Evolutionary conservation across 2,329 filamentous ascomycete species (phyloP), one percentile per base, ranked within the genome.

Genomic region (Neopestalotiopsis sp.): DNA sequence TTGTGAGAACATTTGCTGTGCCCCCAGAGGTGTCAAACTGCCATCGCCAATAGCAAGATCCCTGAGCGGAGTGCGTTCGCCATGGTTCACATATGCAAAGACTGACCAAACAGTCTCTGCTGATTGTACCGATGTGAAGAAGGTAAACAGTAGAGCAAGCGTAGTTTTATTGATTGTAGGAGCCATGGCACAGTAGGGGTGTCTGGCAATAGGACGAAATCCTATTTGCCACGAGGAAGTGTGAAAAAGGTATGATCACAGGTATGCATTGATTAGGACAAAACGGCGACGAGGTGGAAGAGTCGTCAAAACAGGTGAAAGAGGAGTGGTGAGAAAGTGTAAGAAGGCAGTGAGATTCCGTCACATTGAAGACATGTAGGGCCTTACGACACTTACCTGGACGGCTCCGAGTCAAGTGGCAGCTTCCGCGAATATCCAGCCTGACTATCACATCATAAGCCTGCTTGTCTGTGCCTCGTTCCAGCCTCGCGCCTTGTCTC

Each of bases 11-110:
- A 89, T 79, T 75, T 89, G 87, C 69, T 85, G 82, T 0, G 87
- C 87, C 4, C 88, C 88, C 3, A 83, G 72, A 0, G 87, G 85
- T 2, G 87, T 89, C 32, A 90, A 78, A 38, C 72, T 74, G 12
- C 5, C 75, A 70, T 6, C 76, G 69, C 3, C 74, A 56, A 14
- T 34, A 14, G 24, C 49, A 3, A 67, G 56, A n/a, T 77, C 75
- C 1, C 77, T 61, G 2, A 79, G 61, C 2, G 88, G 87, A 4
- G 83, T 87, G 56, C 81, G 85, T 74, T 90, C 88, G 73, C 88
- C 88, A 73, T 89, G 79, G 70, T 84, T 79, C 71, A 88, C 72
- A 74, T 83, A 87, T 30, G 81, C 82, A 58, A 85, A 82, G 0
- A 82, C 83, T 4, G 84, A 83, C 84, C 85, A 87, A 65, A 88